Evolutionary conservation across 2,329 filamentous ascomycete genomes (phyloP), one percentile per base, ranked within the genome.

Genomic region (Cercospora berteroae): DNA sequence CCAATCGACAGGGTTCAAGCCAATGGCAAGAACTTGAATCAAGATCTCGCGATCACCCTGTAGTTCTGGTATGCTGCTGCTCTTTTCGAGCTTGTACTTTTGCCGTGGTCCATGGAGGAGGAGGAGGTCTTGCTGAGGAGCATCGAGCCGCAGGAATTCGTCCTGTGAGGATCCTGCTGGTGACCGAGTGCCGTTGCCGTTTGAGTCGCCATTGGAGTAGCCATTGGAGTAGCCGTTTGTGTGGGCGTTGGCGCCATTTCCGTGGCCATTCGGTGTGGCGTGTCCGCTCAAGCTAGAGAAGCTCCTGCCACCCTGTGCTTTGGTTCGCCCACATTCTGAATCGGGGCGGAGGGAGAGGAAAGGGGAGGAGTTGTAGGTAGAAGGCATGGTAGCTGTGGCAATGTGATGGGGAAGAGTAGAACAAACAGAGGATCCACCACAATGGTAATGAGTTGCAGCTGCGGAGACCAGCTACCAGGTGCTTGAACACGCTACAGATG

Each of bases 1-100:
- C 88, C 88, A 91, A 76, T 92, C 91, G 64, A 93, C 90, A 0
- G 91, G 91, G 73, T 93, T 93, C 42, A 93, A 79, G 0, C 90
- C 90, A 72, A 92, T 88, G 12, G 86, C 86, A 42, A 84, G 80
- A 1, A 88, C 81, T 74, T 85, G 85, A n/a, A 92, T 84, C 5
- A 92, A 79, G 5, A 91, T 78, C 72, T 92, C 87, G 52, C 80
- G 79, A 60, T 81, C 77, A 36, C 74, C 72, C 39, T 72, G 72
- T 3, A 78, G 71, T 57, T 76, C 73, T 9, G 76, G 76, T 20
- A 77, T 76, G 5, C 73, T 72, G 56, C 70, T 71, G 18, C 71
- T 71, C 39, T 70, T 70, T 68, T 76, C 75, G 3, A 78, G 72
- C 29, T 73, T 74, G 70, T 77, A 77, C 67, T 77, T 77, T 67